Evolutionary conservation across 495 filamentous ascomycete species (phyloP), one percentile per base, ranked within the genome.

Genomic region (Copromyces sp.): DNA sequence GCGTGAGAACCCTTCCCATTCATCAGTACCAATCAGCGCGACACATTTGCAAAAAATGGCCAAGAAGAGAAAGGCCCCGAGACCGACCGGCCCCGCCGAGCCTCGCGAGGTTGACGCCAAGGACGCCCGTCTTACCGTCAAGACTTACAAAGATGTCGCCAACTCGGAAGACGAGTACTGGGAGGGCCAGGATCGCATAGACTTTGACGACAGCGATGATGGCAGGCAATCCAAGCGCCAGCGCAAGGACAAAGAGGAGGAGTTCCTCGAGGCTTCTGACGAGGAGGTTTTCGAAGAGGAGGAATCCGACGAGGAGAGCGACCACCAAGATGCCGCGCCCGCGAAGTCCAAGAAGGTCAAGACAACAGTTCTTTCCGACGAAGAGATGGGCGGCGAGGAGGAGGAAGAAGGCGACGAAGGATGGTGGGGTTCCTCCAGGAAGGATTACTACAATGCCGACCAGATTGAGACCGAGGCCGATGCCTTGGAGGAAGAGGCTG

Each of bases 141-240:
- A 84, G 70, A 87, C 89, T n/a, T 94, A 91, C 83, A 88, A 92
- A 79, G 91, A 95, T 77, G 90, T 97, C 75, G 93, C 94, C 76
- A 90, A 96, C 78, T 95, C 93, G 2, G 93, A 96, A 77, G 95
- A 99, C 82, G 94, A 95, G 73, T 97, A 97, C 81, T 91, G 92
- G 76, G 82, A 92, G 45, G 89, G 92, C 71, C 88, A 92, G 39
- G 95, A 98, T 80, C 90, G 93, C 75, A 88, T 99, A 70, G 81
- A 96, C 76, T 84, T 99, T 37, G 93, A 95, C 65, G 91, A 94
- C 74, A 90, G 85, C 39, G 93, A 95, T 39, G 92, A 95, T 74
- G 90, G 85, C 39, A 91, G 91, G 39, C 89, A 90, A 38, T 88
- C 90, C 59, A 97, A 95, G 84, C 89, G 91, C 75, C 87, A 89